Evolutionary conservation across 768 basidiomycete species (phyloP), one percentile per base, ranked within the genome.

Genomic region (Boletus sp.): DNA sequence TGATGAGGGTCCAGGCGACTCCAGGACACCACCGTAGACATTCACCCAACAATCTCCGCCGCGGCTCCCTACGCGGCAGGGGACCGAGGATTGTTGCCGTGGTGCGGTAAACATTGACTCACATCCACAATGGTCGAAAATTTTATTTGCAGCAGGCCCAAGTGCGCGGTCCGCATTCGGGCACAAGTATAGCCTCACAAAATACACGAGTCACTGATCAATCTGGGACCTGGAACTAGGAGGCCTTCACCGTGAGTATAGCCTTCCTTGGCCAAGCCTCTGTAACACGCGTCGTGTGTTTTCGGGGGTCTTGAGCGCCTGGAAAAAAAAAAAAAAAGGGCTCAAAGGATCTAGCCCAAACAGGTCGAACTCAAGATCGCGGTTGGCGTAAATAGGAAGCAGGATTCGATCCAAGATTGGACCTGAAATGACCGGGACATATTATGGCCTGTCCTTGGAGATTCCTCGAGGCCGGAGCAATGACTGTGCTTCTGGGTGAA

Each of bases 401-500:
- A 50, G 50, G 56, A 55, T 67, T 63, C 61, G 67, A 70, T 49
- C 59, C 63, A 57, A 64, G 68, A 58, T 68, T 72, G 65, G 65
- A 64, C 68, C 67, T 70, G 61, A 38, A 55, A 55, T 46, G 25
- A 50, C 63, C 45, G 44, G 51, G 23, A 45, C 34, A 40, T 27
- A 25, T 25, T 25, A 51, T 56, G 41, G 41, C 51, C 65, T 72
- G 73, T 75, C 72, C 69, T 73, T 72, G 74, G 72, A 72, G 75
- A 72, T 69, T 75, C 72, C 75, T 79, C 73, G 74, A 77, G 69
- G 74, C 66, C 65, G 69, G 71, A 66, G 74, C 72, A 68, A 67
- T 61, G 55, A 52, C 43, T 59, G 59, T 61, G 55, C 49, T 52
- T 32, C 55, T 65, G 58, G 52, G 55, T 66, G 53, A 55, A 58